Conservation (phyloP, 2,329 filamentous ascomycete species). For the Davidsoniella virescens region DNA sequence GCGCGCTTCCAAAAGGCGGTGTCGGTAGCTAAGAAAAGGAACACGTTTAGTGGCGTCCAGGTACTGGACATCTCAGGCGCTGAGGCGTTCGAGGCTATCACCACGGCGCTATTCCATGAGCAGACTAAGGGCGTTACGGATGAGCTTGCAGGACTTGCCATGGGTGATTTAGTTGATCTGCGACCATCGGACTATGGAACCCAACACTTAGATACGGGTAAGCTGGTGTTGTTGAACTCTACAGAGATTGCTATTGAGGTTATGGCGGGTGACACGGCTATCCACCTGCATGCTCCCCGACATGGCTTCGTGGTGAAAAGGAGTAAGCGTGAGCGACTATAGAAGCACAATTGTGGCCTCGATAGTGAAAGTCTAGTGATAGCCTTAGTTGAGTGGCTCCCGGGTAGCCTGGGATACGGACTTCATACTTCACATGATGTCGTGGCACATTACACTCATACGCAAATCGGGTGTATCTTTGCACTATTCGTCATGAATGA, state of each 20-base stretch:
- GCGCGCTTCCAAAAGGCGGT: constrained; percentile 38
- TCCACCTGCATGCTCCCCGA: constrained; percentile 46
- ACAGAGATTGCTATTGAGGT: constrained; percentile 44
- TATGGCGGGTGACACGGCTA: constrained; percentile 22
- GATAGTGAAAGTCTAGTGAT: too few relatives aligned
- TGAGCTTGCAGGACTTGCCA: constrained; percentile 22
- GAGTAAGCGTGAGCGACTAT: constrained; percentile 3
- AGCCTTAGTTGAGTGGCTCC: not conserved
- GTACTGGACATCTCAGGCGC: constrained; percentile 31
- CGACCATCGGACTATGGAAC: constrained; percentile 47
- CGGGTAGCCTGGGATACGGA: too few relatives aligned
- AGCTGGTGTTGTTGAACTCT: constrained; percentile 32
- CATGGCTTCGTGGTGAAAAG: constrained; percentile 37
- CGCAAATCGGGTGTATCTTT: too few relatives aligned
- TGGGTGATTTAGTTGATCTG: constrained; percentile 38
- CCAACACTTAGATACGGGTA: constrained; percentile 40
- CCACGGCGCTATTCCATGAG: constrained; percentile 30
- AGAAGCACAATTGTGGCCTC: not conserved
- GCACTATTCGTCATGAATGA: too few relatives aligned
- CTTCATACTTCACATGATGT: too few relatives aligned
- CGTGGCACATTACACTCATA: too few relatives aligned
- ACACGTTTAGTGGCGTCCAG: constrained; percentile 19
- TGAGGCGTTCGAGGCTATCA: constrained; percentile 34
- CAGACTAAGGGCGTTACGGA: constrained; percentile 26
- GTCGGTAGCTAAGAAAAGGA: constrained; percentile 20